Evolutionary conservation across 805 yeast genomes (phyloP).

Genomic region (Ascoidea asiatica): DNA sequence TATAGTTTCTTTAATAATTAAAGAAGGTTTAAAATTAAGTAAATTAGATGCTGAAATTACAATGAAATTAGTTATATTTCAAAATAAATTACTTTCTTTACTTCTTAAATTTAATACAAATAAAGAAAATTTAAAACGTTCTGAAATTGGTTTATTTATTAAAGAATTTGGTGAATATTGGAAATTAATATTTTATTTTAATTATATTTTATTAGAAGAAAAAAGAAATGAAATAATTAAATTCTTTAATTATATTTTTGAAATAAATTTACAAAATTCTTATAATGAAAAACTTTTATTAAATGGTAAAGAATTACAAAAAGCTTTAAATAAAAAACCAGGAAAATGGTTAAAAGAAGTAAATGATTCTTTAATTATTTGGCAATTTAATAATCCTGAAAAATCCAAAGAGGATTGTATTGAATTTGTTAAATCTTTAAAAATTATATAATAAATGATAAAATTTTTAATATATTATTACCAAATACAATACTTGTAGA

Average conservation of each 20-base stretch:
- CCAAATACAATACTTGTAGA: too few relatives aligned
- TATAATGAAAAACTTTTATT: slow-evolving; percentile 47
- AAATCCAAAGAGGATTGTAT: slow-evolving; percentile 41
- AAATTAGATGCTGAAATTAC: slow-evolving; percentile 39
- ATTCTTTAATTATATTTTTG: slow-evolving; percentile 17
- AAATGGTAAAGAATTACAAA: slow-evolving; percentile 60
- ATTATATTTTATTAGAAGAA: slow-evolving; percentile 8
- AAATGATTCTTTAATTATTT: slow-evolving; percentile 40
- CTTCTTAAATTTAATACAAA: slow-evolving; percentile 18
- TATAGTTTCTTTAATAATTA: slow-evolving; percentile 38
- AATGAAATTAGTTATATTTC: slow-evolving; percentile 26
- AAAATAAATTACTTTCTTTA: slow-evolving; percentile 14
- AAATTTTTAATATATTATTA: too few relatives aligned
- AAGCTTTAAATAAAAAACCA: slow-evolving; percentile 41
- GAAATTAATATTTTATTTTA: slow-evolving; percentile 4
- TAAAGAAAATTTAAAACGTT: slow-evolving; percentile 24
- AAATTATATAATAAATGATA: too few relatives aligned
- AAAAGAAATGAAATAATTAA: neutral
- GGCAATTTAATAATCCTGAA: slow-evolving; percentile 71
- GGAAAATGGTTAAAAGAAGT: slow-evolving; percentile 77
- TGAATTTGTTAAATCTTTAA: slow-evolving; percentile 18
- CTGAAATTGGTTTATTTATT: slow-evolving; percentile 47
- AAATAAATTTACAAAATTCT: slow-evolving; percentile 25
- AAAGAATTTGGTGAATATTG: slow-evolving; percentile 41
- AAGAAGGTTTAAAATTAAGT: slow-evolving; percentile 61